Percentiles rank a stretch among this genome's conserved stretches.
These are phyloP conservation scores for Lodderomyces parapsilosis DNA, from an alignment of 1,139 yeast genomes.

Conservation along the genomic window DNA sequence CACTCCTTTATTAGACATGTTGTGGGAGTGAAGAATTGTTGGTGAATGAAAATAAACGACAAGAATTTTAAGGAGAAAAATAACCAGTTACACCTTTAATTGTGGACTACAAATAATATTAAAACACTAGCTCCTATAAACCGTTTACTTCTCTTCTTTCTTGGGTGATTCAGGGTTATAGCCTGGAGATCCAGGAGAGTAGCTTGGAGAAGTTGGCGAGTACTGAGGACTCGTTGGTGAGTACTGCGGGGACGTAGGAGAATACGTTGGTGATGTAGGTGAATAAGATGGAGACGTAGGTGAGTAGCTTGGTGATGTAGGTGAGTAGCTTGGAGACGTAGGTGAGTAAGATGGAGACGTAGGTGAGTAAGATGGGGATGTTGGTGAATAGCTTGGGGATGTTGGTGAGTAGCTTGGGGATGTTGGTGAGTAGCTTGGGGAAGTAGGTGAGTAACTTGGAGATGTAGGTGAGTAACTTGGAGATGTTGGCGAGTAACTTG, in stretches of 20 bases:
- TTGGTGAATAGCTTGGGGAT: conserved; percentile 54
- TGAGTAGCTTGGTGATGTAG: conserved; percentile 73
- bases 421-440: conserved; percentile 63
- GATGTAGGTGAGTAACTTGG: conserved; percentile 76
- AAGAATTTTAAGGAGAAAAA: background rate
- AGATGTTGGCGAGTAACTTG: conserved; percentile 53
- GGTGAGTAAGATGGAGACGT: conserved; percentile 79
- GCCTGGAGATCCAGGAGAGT: conserved; percentile 61
- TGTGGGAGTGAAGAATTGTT: background rate
- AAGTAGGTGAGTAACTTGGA: conserved; percentile 67
- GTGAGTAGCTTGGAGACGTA: conserved; percentile 53
- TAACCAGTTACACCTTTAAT: background rate
- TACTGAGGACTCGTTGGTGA: conserved; percentile 56
- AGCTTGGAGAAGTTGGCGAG: conserved; percentile 52
- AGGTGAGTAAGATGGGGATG: conserved; percentile 69
- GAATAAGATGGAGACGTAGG: conserved; percentile 73
- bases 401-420: conserved; percentile 59
- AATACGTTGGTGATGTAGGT: conserved; percentile 74
- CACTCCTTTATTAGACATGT: conserved; percentile 17
- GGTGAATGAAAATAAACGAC: background rate
- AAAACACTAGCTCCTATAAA: background rate
- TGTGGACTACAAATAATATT: background rate
- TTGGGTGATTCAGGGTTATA: background rate
- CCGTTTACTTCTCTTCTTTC: background rate
- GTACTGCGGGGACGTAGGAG: conserved; percentile 48